Base-by-base conservation (phyloP, 202 grass and related monocot genomes). In the Zizania palustris region DNA sequence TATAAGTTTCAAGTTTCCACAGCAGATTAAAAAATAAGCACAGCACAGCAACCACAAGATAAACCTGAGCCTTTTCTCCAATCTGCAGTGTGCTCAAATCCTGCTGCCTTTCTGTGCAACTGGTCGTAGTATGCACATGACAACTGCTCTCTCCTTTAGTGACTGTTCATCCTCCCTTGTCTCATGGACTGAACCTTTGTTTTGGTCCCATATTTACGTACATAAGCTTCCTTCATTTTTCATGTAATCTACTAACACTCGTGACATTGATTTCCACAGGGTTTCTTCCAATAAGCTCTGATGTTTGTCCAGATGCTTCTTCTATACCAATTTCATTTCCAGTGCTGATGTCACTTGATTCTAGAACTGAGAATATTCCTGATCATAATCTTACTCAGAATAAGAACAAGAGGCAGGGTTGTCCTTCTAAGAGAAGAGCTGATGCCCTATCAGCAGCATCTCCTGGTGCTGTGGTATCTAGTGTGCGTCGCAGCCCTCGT, bases 401-500 rank as follows among this genome's bases (percentile, higher is more conserved):
- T 67, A 83, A 73, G 62, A 77, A 39, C 48, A 85, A 72, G 42
- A 70, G 20, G 55, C 68, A 15, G 44, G 1, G 5, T 63, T 46
- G 75, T 87, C 77, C 72, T 65, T 16, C 61, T 20, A 92, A 90
- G 74, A 87, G 82, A 75, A 50, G 49, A 60, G 59, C n/a, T 9
- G 12, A 22, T 39, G 42, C 3, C 34, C 41, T 75, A 33, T 66
- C 39, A 10, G 79, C 59, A 76, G n/a, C 61, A 44, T 86, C 81
- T 69, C 77, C 90, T 57, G 69, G 13, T 21, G 13, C 16, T 45
- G 16, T 36, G 14, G 9, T 54, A 67, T 62, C 76, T 22, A 40
- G 28, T 22, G 19, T 68, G 63, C 85, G 89, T 6, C 89, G 82
- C 13, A 85, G 85, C 53, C 45, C 75, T 8, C 88, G 84, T 53